Base-by-base conservation (phyloP, 768 basidiomycete genomes). In the Mycena kentingensis region DNA sequence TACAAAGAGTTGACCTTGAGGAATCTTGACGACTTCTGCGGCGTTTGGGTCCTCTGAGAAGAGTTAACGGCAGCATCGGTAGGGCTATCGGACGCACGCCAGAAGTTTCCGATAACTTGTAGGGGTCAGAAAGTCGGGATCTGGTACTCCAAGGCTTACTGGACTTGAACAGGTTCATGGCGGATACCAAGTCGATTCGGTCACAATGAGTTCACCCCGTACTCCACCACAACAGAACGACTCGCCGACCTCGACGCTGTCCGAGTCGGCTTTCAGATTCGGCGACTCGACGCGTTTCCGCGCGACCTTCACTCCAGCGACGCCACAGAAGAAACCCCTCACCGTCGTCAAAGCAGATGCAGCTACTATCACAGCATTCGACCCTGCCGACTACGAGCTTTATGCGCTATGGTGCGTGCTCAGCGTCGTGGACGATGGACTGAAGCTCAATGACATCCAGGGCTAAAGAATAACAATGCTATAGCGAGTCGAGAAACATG, bases 21-120 rank as follows among this genome's bases (percentile, higher is more conserved):
- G 87, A 52, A 98, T 91, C 73, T 96, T 95, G 44, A 94, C 91
- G 34, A 98, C 88, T 71, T 98, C 96, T 27, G 93, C 84, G 47
- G 93, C 91, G 70, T 95, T 92, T 35, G 94, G 89, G 69, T 96
- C 93, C 67, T 94, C 93, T 95, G 65, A 57, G 60, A 57, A 57
- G 56, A 54, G 53, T 57, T 58, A 74, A 60, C 73, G 66, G 46
- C 35, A 18, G 39, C 18, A 32, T 11, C 39, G 32, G 41, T 4
- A n/a, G 18, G 27, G 39, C 11, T 22, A 57, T 36, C 16, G 54
- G 54, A 84, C 93, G 70, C 70, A 95, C 94, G 91, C 93, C 93
- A 95, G 69, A 97, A 93, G 82, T 85, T 92, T 58, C 90, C 87
- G 54, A 94, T 79, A 31, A 96, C 93, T 95, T n/a, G n/a, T n/a